Evolutionary conservation across 176 grass and related monocot genomes (phyloP), one percentile per base, ranked within the genome.

Genomic region (Carex parvula): DNA sequence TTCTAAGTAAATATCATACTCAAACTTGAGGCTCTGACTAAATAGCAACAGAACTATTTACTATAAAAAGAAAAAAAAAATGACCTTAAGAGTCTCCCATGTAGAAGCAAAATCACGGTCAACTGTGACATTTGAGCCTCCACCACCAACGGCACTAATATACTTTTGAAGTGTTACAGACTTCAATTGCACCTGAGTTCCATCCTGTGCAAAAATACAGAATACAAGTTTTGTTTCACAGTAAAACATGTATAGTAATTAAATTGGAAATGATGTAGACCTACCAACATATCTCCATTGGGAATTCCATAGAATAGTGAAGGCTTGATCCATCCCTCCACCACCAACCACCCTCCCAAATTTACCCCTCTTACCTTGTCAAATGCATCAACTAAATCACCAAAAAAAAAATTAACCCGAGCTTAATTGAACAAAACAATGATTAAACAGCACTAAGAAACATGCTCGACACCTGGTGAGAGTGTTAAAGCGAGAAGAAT

Each of bases 31-130:
- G 62, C 10, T 29, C 33, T 22, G 10, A 48, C 2, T 57, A 13
- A 6, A 64, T 44, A 62, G 21, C 0, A 75, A 11, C 67, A 58
- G 55, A 75, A 72, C 44, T 8, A 39, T 5, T 44, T 24, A 1
- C 37, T 13, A 60, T 0, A 56, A 68, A 17, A 32, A 72, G 61
- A 80, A 60, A 82, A 59, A n/a, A 86, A 24, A 60, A 37, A 62
- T 55, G 13, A 97, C 94, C 92, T 86, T 97, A 77, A 97, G 94
- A 54, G 92, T 97, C 82, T 94, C 94, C 94, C 92, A 97, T 37
- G 90, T 70, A 5, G 92, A 91, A 76, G 88, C 92, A 11, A 32
- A 35, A 83, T 92, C 88, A 61, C 83, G 89, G 73, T 94, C 85
- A 9, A 97, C 88, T 1, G 66, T 82, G 71, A 94, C 85, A 9